Evolutionary conservation across 2,329 filamentous ascomycete genomes (phyloP).

Genomic region (Aspergillus nomiae): DNA sequence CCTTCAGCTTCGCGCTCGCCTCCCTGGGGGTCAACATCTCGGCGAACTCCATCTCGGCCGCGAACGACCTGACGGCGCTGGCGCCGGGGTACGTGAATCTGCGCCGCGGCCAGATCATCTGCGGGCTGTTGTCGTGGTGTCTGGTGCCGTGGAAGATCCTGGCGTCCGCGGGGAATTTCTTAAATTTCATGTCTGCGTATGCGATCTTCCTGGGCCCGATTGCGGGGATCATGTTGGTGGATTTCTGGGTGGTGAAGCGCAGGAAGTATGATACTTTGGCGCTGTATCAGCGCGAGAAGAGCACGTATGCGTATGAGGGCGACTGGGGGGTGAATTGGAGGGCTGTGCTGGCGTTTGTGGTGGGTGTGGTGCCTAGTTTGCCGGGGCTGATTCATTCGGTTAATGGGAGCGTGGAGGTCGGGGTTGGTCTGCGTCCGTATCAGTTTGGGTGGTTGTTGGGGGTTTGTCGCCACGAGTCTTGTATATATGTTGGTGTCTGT

Average conservation of each 20-base stretch:
- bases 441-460: conserved; percentile 69
- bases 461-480: conserved; percentile 58
- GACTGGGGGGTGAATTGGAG: conserved; percentile 61
- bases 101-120: conserved; percentile 57
- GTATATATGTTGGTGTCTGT: conserved; percentile 57
- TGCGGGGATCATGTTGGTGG: conserved; percentile 60
- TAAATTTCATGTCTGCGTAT: conserved; percentile 68
- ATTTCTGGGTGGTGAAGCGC: conserved; percentile 61
- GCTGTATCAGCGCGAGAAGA: conserved; percentile 51
- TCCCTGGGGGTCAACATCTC: conserved; percentile 60
- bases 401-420: conserved; percentile 38
- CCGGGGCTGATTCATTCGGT: conserved; percentile 56
- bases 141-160: conserved; percentile 69
- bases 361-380: conserved; percentile 58
- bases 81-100: conserved; percentile 60
- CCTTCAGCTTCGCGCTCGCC: conserved; percentile 56
- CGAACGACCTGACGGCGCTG: conserved; percentile 60
- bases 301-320: conserved; percentile 56
- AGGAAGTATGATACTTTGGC: conserved; percentile 54
- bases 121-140: conserved; percentile 59
- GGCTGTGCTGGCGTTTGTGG: conserved; percentile 59
- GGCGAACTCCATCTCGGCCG: conserved; percentile 52
- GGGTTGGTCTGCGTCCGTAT: conserved; percentile 59
- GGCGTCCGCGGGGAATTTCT: conserved; percentile 58
- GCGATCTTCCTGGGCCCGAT: conserved; percentile 67